These are phyloP conservation scores for Solanum infundibuliforme DNA, from an alignment of 257 asterid genomes.

Conservation along the genomic window DNA sequence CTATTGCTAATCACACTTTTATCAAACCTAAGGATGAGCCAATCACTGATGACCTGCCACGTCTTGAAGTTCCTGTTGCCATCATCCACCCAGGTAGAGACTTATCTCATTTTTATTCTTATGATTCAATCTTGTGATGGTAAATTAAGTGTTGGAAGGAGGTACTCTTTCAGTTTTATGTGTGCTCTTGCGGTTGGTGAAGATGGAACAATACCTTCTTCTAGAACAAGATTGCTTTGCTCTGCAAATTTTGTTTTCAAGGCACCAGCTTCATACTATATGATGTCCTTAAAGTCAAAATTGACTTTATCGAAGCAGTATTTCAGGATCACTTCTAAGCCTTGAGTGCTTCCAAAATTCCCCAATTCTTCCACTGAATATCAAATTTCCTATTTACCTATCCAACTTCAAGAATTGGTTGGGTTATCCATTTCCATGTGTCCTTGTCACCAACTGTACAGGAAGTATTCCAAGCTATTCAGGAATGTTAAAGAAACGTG, in stretches of 20 bases:
- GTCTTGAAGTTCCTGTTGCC: slow-evolving; percentile 2
- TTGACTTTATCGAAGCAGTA: not conserved
- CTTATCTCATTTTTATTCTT: not conserved
- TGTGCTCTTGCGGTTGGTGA: not conserved
- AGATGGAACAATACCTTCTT: not conserved
- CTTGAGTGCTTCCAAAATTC: not conserved
- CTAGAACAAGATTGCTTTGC: not conserved
- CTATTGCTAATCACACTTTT: not conserved
- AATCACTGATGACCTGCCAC: slow-evolving; percentile 8
- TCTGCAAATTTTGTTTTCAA: not conserved
- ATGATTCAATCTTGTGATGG: not conserved
- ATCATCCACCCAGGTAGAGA: slow-evolving; percentile 13
- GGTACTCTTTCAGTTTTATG: not conserved
- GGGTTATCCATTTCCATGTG: not conserved
- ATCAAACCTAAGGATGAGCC: slow-evolving; percentile 26
- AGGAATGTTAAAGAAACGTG: not conserved
- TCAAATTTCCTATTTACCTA: not conserved
- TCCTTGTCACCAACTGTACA: not conserved
- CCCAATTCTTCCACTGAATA: not conserved
- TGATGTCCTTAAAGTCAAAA: not conserved
- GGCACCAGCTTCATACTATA: not conserved
- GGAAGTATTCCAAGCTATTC: not conserved
- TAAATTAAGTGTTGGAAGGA: not conserved
- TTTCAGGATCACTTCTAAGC: not conserved
- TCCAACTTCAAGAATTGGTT: not conserved